These are phyloP conservation scores for Thelonectria blattea DNA, from an alignment of 2,329 filamentous ascomycete genomes.

Conservation along the genomic window DNA sequence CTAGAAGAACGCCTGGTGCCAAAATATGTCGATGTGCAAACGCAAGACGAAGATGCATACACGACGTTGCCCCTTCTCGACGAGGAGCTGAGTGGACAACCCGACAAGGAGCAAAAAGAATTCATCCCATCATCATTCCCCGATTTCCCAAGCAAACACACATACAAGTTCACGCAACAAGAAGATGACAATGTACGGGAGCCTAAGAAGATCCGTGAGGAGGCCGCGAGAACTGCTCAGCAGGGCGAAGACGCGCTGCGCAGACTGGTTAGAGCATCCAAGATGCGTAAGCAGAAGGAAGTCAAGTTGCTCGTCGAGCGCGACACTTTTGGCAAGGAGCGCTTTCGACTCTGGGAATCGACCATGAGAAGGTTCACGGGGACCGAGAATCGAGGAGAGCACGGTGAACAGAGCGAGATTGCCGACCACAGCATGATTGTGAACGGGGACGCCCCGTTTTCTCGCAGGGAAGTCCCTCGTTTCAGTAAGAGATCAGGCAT, in stretches of 20 bases:
- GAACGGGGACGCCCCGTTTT: constrained; percentile 60
- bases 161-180: constrained; percentile 65
- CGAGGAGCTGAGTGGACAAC: constrained; percentile 62
- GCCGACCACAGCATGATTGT: constrained; percentile 71
- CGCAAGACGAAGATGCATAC: constrained; percentile 48
- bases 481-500: constrained; percentile 49
- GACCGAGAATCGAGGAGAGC: constrained; percentile 38
- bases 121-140: constrained; percentile 67
- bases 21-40: constrained; percentile 46
- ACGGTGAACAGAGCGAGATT: constrained; percentile 54
- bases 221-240: constrained; percentile 64
- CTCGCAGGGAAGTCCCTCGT: constrained; percentile 60
- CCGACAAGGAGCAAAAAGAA: constrained; percentile 59
- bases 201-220: constrained; percentile 63
- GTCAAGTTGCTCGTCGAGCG: constrained; percentile 62
- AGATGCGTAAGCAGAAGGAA: constrained; percentile 69
- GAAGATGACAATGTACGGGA: constrained; percentile 55
- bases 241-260: constrained; percentile 68
- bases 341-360: constrained; percentile 66
- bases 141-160: constrained; percentile 68
- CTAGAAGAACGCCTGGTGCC: constrained; percentile 47
- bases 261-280: constrained; percentile 64
- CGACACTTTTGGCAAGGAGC: constrained; percentile 57
- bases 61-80: constrained; percentile 54
- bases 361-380: constrained; percentile 64